These are phyloP conservation scores for Lumnitzera racemosa DNA, from an alignment of 345 rosid genomes.

Conservation along the genomic window DNA sequence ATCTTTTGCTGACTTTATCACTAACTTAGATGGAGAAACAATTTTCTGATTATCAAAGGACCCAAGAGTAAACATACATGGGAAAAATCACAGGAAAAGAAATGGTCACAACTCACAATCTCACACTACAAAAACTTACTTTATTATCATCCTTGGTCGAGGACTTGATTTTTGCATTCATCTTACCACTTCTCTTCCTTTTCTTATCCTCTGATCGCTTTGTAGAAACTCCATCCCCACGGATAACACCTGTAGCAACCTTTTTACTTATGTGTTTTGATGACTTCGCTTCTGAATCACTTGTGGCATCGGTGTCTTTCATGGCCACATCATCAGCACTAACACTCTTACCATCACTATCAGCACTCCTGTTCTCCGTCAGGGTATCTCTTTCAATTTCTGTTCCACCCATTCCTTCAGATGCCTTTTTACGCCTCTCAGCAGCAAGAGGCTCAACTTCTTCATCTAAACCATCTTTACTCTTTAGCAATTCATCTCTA, in stretches of 20 bases:
- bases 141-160: constrained; percentile 52
- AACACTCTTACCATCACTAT: constrained; percentile 22
- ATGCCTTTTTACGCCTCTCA: constrained; percentile 29
- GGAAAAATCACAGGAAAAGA: background rate
- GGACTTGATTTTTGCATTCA: constrained; percentile 27
- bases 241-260: constrained; percentile 30
- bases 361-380: constrained; percentile 34
- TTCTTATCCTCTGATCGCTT: constrained; percentile 44
- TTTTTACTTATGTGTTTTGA: constrained; percentile 43
- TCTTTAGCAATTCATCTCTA: constrained; percentile 37
- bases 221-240: constrained; percentile 33
- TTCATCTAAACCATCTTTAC: constrained; percentile 37
- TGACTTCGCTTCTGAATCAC: constrained; percentile 23
- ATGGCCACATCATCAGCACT: constrained; percentile 4
- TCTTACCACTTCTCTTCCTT: constrained; percentile 43
- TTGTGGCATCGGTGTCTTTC: constrained; percentile 8
- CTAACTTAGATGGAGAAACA: constrained; percentile 47
- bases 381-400: constrained; percentile 36
- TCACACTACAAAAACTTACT: constrained; percentile 7
- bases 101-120: background rate
- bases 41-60: constrained; percentile 29
- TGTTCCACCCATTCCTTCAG: constrained; percentile 45
- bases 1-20: constrained; percentile 40
- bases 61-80: background rate
- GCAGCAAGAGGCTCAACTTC: constrained; percentile 35